phyloP scores from a whole-genome alignment of 495 filamentous ascomycete genomes.

The Neurospora pannonica region DNA sequence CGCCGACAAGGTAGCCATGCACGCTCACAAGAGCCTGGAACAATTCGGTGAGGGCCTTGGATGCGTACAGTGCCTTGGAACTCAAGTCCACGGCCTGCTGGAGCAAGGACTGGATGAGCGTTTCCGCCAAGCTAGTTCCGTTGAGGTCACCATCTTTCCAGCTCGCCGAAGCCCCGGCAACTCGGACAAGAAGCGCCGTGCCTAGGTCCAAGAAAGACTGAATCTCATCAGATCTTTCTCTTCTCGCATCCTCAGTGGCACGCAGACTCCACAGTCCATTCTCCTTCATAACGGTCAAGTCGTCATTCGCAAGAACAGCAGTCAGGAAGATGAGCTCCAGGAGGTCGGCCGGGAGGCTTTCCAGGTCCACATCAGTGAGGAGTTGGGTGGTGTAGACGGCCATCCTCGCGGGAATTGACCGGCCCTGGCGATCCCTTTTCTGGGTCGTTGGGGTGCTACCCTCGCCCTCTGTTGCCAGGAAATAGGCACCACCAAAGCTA shows the following conservation, averaged over 20 bases:
- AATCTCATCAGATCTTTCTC: constrained; percentile 34
- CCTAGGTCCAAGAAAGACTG: constrained; percentile 50
- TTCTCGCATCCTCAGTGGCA: constrained; percentile 35
- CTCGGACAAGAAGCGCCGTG: constrained; percentile 42
- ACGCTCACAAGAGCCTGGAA: constrained; percentile 27
- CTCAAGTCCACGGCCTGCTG: constrained; percentile 22
- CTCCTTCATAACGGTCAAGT: constrained; percentile 26
- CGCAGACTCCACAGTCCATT: constrained; percentile 27
- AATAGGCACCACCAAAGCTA: constrained; percentile 58
- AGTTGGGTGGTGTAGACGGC: constrained; percentile 54
- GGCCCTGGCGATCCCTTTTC: constrained; percentile 53
- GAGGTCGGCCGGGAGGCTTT: constrained; percentile 26
- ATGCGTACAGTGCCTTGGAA: constrained; percentile 36
- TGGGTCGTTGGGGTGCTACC: constrained; percentile 15
- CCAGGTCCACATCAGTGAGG: constrained; percentile 28
- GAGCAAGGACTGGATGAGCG: constrained; percentile 27
- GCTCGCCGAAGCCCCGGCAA: constrained; percentile 24
- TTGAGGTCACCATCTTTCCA: constrained; percentile 24
- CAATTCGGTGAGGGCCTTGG: constrained; percentile 35
- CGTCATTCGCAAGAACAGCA: constrained; percentile 32
- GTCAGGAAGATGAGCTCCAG: constrained; percentile 33
- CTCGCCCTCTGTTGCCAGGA: constrained; percentile 41
- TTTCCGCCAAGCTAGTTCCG: constrained; percentile 20
- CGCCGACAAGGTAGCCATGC: constrained; percentile 22
- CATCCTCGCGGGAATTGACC: constrained; percentile 65